Evolutionary conservation across 129 eudicot genomes (phyloP), one percentile per base, ranked within the genome.

Genomic region (Helichrysum umbraculigerum): DNA sequence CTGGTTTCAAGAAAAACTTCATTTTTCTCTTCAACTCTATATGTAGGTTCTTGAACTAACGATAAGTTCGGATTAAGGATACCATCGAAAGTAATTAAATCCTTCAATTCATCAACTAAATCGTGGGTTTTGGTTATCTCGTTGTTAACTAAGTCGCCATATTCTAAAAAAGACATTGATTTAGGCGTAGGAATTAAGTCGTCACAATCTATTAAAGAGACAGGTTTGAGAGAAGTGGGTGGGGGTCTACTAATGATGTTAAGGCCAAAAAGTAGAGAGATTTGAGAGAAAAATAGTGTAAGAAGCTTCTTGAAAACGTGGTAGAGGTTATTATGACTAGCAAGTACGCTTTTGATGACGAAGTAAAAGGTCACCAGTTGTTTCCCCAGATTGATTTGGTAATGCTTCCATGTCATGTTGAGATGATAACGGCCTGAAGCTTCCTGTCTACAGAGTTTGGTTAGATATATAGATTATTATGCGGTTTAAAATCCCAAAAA

Each of bases 301-400:
- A 85, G 7, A 73, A 90, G 74, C 66, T 66, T 75, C 68, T 30
- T 72, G 12, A 71, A 51, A 68, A 87, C 64, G 17, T 50, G 60
- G 52, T 62, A 88, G 42, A 77, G 30, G 15, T 33, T 72, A 42
- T 84, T 67, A 72, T 85, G 75, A 58, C 88, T 88, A 93, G 81
- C 98, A 90, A 81, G 32, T 90, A 68, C 98, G 98, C 79, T 93
- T 93, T 54, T 93, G 85, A 61, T 80, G 88, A 37, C 98, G 90
- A 76, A 93, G n/a, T n/a, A n/a, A n/a, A n/a, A n/a, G n/a, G n/a
- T n/a, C n/a, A n/a, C n/a, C n/a, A n/a, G n/a, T n/a, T n/a, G n/a
- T n/a, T n/a, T n/a, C n/a, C n/a, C n/a, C n/a, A n/a, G n/a, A n/a
- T n/a, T n/a, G n/a, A n/a, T n/a, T n/a, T n/a, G n/a, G n/a, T n/a